Conservation (phyloP, 331 rosid species). For the Arachis monticola region DNA sequence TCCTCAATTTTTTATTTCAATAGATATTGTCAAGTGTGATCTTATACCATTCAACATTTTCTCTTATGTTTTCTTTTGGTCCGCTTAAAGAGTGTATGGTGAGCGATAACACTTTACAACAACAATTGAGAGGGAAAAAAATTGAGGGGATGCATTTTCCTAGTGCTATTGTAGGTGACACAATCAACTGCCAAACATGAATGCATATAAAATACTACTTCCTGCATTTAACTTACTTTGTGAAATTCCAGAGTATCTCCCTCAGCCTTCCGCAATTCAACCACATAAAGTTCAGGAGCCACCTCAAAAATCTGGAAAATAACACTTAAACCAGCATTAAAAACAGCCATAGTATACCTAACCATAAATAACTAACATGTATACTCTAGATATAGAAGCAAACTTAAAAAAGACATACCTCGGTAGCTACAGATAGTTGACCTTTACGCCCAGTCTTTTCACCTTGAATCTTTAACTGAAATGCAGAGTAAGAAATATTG, state of each 20-base stretch:
- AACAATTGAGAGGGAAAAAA: no score
- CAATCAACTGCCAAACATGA: not conserved
- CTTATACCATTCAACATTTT: no score
- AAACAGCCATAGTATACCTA: slow-evolving; percentile 5
- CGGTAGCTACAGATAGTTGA: slow-evolving; percentile 86
- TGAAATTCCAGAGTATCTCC: slow-evolving; percentile 97
- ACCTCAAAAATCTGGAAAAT: slow-evolving; percentile 79
- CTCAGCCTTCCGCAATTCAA: slow-evolving; percentile 84
- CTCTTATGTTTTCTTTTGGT: no score
- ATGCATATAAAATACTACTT: not conserved
- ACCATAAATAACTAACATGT: slow-evolving; percentile 18
- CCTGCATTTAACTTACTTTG: slow-evolving; percentile 52
- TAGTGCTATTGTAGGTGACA: not conserved
- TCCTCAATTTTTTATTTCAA: no score
- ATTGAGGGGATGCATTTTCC: no score
- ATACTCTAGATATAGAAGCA: not conserved
- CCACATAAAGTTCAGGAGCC: slow-evolving; percentile 93
- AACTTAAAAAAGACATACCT: slow-evolving; percentile 53
- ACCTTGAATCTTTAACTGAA: slow-evolving; percentile 87
- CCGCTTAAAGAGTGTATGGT: no score
- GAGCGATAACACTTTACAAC: no score
- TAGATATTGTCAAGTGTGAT: no score
- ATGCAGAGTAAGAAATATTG: slow-evolving; percentile 18
- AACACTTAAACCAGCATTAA: slow-evolving; percentile 16
- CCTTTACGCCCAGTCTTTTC: slow-evolving; percentile 94